phyloP scores from a whole-genome alignment of 768 basidiomycete genomes.

The Lactarius psammicola region DNA sequence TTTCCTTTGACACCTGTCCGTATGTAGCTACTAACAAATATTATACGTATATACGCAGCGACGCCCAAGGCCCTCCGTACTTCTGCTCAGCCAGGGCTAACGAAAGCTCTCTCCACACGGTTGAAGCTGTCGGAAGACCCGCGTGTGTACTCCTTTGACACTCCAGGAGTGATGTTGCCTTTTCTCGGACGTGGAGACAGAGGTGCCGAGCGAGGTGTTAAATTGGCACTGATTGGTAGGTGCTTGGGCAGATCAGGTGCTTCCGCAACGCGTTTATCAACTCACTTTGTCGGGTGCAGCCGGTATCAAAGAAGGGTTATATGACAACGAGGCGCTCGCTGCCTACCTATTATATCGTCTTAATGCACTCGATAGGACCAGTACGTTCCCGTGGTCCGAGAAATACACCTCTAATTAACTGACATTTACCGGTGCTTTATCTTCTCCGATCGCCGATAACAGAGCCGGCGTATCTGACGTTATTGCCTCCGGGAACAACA shows the following conservation, averaged over 20 bases:
- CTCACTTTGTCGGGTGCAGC: conserved; percentile 44
- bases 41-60: conserved; percentile 39
- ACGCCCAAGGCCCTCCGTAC: conserved; percentile 89
- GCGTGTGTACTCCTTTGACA: conserved; percentile 89
- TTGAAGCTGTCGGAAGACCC: conserved; percentile 81
- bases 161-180: conserved; percentile 96
- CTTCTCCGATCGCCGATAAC: conserved; percentile 9
- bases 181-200: conserved; percentile 83
- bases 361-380: conserved; percentile 69
- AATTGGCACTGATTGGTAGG: conserved; percentile 90
- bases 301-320: conserved; percentile 91
- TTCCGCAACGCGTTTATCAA: not conserved
- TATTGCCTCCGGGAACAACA: conserved; percentile 52
- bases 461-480: conserved; percentile 69
- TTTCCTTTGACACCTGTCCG: conserved; percentile 2
- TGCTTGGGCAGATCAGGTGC: conserved; percentile 25
- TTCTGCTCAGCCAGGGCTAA: conserved; percentile 87
- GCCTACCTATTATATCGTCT: conserved; percentile 85
- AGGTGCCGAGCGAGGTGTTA: conserved; percentile 89
- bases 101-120: conserved; percentile 83
- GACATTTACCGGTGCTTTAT: not conserved
- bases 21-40: not conserved
- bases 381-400: conserved; percentile 43
- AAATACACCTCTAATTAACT: not conserved
- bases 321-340: conserved; percentile 80